phyloP scores from a whole-genome alignment of 2,329 filamentous ascomycete species.

The Scortechinia acanthostroma region DNA sequence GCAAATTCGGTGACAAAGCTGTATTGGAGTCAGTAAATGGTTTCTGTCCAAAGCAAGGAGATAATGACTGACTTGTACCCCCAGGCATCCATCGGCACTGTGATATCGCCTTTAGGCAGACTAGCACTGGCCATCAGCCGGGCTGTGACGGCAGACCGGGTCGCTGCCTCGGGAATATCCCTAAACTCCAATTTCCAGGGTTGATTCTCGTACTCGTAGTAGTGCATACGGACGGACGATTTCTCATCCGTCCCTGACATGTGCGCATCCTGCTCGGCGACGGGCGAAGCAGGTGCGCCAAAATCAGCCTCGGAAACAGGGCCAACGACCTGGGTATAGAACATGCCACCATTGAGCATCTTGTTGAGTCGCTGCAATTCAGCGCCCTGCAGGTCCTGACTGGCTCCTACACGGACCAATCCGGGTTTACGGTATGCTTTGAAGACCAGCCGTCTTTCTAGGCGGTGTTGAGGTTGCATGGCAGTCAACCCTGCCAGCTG shows the following conservation, averaged over 20 bases:
- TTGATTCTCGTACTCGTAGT: slow-evolving; percentile 3
- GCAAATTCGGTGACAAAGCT: slow-evolving; percentile 51
- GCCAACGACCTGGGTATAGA: slow-evolving; percentile 41
- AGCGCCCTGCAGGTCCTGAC: slow-evolving; percentile 29
- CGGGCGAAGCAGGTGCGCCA: not conserved
- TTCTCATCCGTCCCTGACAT: not conserved
- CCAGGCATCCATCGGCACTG: slow-evolving; percentile 37
- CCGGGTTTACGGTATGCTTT: slow-evolving; percentile 39
- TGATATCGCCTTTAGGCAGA: slow-evolving; percentile 37
- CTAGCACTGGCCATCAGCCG: slow-evolving; percentile 38
- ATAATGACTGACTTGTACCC: slow-evolving; percentile 42
- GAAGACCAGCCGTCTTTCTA: slow-evolving; percentile 50
- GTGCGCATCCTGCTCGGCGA: not conserved
- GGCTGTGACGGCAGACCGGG: slow-evolving; percentile 40
- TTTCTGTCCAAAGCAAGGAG: slow-evolving; percentile 7
- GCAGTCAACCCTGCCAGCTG: slow-evolving; percentile 53
- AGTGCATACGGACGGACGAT: not conserved
- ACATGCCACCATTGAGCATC: slow-evolving; percentile 39
- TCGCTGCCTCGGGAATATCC: slow-evolving; percentile 39
- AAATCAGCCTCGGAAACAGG: slow-evolving; percentile 21
- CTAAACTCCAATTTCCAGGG: slow-evolving; percentile 33
- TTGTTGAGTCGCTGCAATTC: slow-evolving; percentile 32
- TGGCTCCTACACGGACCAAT: slow-evolving; percentile 23
- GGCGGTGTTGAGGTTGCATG: slow-evolving; percentile 45
- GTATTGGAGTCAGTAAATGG: slow-evolving; percentile 4